A percentile compares a stretch with the other conserved stretches of the same genome.
These are phyloP conservation scores for Bryopsis sp. DNA, from an alignment of 139 green algal species.

Conservation along the genomic window DNA sequence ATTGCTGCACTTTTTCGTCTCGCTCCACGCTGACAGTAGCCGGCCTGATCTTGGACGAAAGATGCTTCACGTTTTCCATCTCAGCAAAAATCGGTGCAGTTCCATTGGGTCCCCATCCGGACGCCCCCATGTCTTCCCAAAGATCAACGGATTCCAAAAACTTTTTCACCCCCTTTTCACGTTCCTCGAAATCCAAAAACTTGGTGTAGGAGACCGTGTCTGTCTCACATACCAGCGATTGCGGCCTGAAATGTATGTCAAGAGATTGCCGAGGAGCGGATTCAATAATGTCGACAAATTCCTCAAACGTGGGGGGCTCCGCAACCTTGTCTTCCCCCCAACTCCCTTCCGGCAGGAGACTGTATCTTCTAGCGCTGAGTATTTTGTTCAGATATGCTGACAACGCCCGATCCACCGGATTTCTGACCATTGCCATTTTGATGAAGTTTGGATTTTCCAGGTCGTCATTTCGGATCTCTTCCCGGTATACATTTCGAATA, in stretches of 20 bases:
- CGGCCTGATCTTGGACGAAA: too few relatives aligned
- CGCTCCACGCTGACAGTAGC: too few relatives aligned
- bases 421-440: slow-evolving; percentile 4
- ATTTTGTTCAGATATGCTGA: slow-evolving; percentile 11
- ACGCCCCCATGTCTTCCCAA: slow-evolving; percentile 3
- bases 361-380: not conserved
- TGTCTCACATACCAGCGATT: not conserved
- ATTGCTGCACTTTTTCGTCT: too few relatives aligned
- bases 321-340: too few relatives aligned
- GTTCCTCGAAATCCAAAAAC: slow-evolving; percentile 1
- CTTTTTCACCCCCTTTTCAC: not conserved
- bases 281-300: slow-evolving; percentile 2
- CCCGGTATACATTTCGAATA: slow-evolving; percentile 1
- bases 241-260: slow-evolving; percentile 1
- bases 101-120: slow-evolving; percentile 11
- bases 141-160: slow-evolving; percentile 9
- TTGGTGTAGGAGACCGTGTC: not conserved
- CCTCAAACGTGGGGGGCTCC: slow-evolving; percentile 1
- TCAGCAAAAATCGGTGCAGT: not conserved
- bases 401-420: slow-evolving; percentile 1
- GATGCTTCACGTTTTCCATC: too few relatives aligned
- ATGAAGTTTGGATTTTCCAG: not conserved
- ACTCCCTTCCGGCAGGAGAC: not conserved
- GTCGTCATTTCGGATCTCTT: not conserved
- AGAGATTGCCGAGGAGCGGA: too few relatives aligned